These are phyloP conservation scores for Rosa hybrid DNA, from an alignment of 331 rosid species.

Conservation along the genomic window DNA sequence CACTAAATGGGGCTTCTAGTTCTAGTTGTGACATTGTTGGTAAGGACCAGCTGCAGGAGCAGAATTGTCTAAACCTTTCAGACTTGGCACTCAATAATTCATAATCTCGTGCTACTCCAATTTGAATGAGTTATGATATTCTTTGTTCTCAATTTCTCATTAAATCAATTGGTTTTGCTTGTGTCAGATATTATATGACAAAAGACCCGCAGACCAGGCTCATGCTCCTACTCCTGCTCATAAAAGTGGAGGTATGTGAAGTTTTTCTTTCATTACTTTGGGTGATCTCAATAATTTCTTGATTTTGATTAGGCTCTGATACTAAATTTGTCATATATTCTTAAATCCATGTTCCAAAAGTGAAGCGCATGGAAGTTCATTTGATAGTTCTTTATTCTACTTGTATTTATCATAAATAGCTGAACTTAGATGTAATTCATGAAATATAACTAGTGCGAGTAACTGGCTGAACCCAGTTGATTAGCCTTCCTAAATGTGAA, in stretches of 20 bases:
- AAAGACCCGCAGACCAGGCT: conserved; percentile 48
- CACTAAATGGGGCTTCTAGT: neutral
- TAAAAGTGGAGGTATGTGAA: conserved; percentile 55
- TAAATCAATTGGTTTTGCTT: neutral
- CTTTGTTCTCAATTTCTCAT: neutral
- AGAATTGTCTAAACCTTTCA: neutral
- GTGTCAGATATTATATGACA: conserved; percentile 61
- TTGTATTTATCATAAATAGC: neutral
- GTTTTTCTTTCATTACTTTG: conserved; percentile 18
- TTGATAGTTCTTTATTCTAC: neutral
- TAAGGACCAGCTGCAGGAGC: neutral
- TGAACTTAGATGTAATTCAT: neutral
- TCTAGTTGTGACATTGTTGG: neutral
- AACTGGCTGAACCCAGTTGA: neutral
- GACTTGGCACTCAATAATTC: neutral
- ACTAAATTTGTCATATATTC: neutral
- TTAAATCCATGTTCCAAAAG: neutral
- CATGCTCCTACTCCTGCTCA: conserved; percentile 38
- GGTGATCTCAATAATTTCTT: neutral
- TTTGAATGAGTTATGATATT: neutral
- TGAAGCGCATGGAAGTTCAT: neutral
- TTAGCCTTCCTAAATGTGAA: neutral
- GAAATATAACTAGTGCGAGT: neutral
- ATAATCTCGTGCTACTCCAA: neutral
- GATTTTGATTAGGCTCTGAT: neutral